A percentile compares a stretch with the other conserved stretches of the same genome.
phyloP scores from a whole-genome alignment of 306 rosid genomes.

The Betula pendula region DNA sequence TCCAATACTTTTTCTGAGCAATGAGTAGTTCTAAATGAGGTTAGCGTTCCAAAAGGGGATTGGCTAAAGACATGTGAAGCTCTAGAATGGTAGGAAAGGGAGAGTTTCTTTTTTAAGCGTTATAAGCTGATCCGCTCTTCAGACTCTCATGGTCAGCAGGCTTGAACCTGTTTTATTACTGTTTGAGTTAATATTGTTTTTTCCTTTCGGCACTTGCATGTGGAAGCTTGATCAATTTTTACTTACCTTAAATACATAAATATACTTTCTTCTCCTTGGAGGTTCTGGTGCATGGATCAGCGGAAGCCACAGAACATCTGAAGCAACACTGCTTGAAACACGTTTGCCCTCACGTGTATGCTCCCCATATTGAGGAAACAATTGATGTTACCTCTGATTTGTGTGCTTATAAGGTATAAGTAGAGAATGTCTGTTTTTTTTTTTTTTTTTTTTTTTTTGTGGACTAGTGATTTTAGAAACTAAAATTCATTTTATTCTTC shows the following conservation, averaged over 20 bases:
- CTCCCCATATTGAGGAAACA: conserved; percentile 94
- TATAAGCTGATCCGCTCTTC: not conserved
- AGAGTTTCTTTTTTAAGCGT: not conserved
- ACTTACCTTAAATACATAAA: not conserved
- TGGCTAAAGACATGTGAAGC: not conserved
- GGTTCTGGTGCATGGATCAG: conserved; percentile 99
- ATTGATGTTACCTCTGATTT: conserved; percentile 95
- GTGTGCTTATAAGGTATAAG: conserved; percentile 85
- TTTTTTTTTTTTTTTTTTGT: conserved; percentile 17
- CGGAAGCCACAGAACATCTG: conserved; percentile 97
- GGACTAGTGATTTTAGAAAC: conserved; percentile 8
- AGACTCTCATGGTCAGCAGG: not conserved
- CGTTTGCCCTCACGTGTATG: conserved; percentile 87
- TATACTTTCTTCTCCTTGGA: conserved; percentile 19
- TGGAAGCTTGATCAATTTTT: conserved; percentile 3
- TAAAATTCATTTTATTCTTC: conserved; percentile 21
- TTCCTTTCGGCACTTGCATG: not conserved
- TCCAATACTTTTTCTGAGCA: not conserved
- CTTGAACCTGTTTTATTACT: not conserved
- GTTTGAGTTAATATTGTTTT: not conserved
- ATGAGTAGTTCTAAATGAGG: not conserved
- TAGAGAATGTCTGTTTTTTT: conserved; percentile 13
- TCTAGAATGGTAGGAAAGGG: conserved; percentile 1
- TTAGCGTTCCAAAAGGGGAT: not conserved
- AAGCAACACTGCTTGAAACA: conserved; percentile 81